phyloP scores from a whole-genome alignment of 768 basidiomycete genomes.

The Kwoniella mangroviensis region DNA sequence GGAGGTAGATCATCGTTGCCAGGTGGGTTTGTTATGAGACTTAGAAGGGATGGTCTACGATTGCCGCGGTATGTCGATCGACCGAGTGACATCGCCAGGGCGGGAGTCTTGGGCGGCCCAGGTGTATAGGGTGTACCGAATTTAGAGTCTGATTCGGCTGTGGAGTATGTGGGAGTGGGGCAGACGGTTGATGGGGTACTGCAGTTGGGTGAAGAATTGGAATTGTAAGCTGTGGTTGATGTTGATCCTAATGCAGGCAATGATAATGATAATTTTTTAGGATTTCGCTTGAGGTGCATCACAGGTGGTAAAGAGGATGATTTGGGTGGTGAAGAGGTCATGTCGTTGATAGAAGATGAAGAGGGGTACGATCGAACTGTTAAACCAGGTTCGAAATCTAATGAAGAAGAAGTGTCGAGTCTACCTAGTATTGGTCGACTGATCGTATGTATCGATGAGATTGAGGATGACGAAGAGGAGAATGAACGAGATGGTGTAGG shows the following conservation, averaged over 20 bases:
- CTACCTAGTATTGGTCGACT: constrained; percentile 10
- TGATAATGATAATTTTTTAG: constrained; percentile 27
- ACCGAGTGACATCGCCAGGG: constrained; percentile 38
- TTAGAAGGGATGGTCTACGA: constrained; percentile 42
- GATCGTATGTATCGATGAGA: not conserved
- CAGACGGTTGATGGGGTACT: constrained; percentile 24
- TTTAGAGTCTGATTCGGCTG: constrained; percentile 7
- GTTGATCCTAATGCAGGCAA: constrained; percentile 7
- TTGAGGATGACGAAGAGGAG: not conserved
- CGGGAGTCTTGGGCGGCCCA: constrained; percentile 46
- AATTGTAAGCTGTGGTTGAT: not conserved
- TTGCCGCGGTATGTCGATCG: constrained; percentile 19
- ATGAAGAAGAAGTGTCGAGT: constrained; percentile 5
- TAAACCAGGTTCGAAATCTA: constrained; percentile 8
- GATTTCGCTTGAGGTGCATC: constrained; percentile 27
- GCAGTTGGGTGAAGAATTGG: not conserved
- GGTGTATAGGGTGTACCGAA: constrained; percentile 44
- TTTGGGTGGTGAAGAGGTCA: constrained; percentile 15
- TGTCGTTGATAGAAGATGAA: constrained; percentile 4
- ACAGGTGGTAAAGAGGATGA: constrained; percentile 9
- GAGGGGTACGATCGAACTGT: not conserved
- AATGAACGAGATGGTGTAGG: not conserved
- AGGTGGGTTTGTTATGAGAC: constrained; percentile 40
- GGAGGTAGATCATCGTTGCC: constrained; percentile 26
- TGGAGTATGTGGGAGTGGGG: constrained; percentile 19